phyloP scores from a whole-genome alignment of 768 basidiomycete genomes.

The Favolaschia claudopus region DNA sequence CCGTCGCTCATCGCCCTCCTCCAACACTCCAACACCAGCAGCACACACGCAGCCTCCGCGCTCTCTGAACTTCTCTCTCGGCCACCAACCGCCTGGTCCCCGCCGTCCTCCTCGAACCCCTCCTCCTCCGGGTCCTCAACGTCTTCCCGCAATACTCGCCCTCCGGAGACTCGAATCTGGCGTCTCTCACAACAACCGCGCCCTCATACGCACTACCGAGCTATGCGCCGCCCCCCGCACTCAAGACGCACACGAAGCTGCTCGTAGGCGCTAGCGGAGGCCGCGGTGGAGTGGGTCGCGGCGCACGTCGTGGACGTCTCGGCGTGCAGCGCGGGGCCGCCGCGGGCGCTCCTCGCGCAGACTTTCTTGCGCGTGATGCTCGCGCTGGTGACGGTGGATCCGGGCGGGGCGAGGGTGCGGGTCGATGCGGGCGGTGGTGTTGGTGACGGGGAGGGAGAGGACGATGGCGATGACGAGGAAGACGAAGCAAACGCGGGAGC shows the following conservation, averaged over 20 bases:
- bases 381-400: slow-evolving; percentile 65
- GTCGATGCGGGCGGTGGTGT: background rate
- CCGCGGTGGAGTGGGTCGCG: slow-evolving; percentile 25
- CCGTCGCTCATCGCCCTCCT: slow-evolving; percentile 71
- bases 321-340: too few species aligned
- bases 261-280: slow-evolving; percentile 19
- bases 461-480: slow-evolving; percentile 81
- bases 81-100: slow-evolving; percentile 73
- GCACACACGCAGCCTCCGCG: slow-evolving; percentile 75
- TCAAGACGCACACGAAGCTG: slow-evolving; percentile 3
- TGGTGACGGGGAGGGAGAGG: slow-evolving; percentile 39
- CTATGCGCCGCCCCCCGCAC: too few species aligned
- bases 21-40: slow-evolving; percentile 55
- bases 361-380: slow-evolving; percentile 75
- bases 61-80: slow-evolving; percentile 81
- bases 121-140: slow-evolving; percentile 74
- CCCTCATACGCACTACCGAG: background rate
- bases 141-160: too few species aligned
- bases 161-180: too few species aligned
- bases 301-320: slow-evolving; percentile 16
- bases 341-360: slow-evolving; percentile 55
- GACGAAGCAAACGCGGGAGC: slow-evolving; percentile 78
- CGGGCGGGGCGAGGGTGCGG: slow-evolving; percentile 15
- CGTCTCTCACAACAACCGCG: too few species aligned
- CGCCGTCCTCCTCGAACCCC: slow-evolving; percentile 81